Evolutionary conservation across 2,329 filamentous ascomycete genomes (phyloP), one percentile per base, ranked within the genome.

Genomic region (Paecilomyces formosus): DNA sequence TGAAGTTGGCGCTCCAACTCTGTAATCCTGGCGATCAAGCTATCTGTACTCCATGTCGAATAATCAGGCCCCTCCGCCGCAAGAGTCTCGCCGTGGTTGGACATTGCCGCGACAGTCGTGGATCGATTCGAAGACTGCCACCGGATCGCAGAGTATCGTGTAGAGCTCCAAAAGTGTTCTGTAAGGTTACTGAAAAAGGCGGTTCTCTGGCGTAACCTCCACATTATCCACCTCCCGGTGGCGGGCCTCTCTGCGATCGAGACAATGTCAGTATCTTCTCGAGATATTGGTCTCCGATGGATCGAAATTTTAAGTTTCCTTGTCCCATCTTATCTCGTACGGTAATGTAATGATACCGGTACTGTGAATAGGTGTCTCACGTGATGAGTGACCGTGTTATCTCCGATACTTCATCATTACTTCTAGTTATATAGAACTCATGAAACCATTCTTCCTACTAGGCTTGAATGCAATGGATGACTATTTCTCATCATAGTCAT

Each of bases 1-100:
- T 82, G 80, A 13, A 92, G 75, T 67, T 90, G 82, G 3, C 78
- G 71, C 72, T 95, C 90, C 6, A 94, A 79, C 55, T 83, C 77
- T 15, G 79, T 82, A 53, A 95, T 85, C 49, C 88, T 82, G 63
- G 83, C 76, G 51, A 94, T 82, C 39, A 94, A 83, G 52, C 84
- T 84, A 45, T 85, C 80, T 62, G 84, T 85, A 57, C 82, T 86
- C 88, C 88, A 92, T 62, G 78, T 80, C 49, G 79, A 79, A 74
- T 92, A 92, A 64, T 81, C 76, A 39, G 68, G 61, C 39, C 61
- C 56, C 31, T 52, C 56, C 28, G 62, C 56, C 52, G 60, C 51
- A 56, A 56, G 57, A 50, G 57, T 53, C 55, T 60, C 62, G 22
- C 60, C 64, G 33, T 58, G n/a, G 58, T 60, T 58, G 18, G 63